Evolutionary conservation across 1,284 basidiomycete genomes (phyloP), one percentile per base, ranked within the genome.

Genomic region (Fomitopsis schrenkii): DNA sequence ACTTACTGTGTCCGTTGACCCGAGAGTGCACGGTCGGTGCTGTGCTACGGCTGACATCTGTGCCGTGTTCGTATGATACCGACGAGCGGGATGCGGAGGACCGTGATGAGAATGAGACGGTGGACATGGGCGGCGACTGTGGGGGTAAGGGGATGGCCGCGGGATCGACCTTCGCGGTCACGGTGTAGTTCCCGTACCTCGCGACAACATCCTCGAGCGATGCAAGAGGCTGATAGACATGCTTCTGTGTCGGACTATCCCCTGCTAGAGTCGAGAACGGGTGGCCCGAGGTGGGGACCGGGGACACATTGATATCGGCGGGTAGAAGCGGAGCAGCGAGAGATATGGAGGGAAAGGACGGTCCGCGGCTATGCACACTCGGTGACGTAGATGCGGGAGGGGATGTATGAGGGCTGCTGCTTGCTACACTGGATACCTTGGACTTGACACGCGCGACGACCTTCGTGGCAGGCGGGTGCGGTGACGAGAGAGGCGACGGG

Each of bases 21-120:
- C 66, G 65, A 2, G 75, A 72, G 59, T 69, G 67, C 33, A 72
- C 61, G 7, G 72, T 74, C 8, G 76, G 74, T 3, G 70, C 73
- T 1, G 74, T 75, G 52, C 73, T 73, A 33, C 67, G 64, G 58
- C 75, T 80, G n/a, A 71, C 74, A 5, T 67, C 66, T 5, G 75
- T 75, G n/a, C 69, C 68, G 40, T 71, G 75, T 33, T 76, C 70
- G 17, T 70, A 66, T 1, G 80, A 79, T 12, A 70, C 62, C 1
- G 84, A 82, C 0, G 83, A 83, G n/a, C 73, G 77, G 1, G 86
- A 87, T 7, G 80, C 75, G 2, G 86, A 87, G 2, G 87, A 90
- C 19, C 77, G 80, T 1, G 90, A 90, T 19, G 90, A 91, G 66
- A 86, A 83, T 0, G 90, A 92, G 15, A 91, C 62, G 0, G 85